Evolutionary conservation across 2,329 filamentous ascomycete genomes (phyloP).

Genomic region (Aspergillus vadensis): DNA sequence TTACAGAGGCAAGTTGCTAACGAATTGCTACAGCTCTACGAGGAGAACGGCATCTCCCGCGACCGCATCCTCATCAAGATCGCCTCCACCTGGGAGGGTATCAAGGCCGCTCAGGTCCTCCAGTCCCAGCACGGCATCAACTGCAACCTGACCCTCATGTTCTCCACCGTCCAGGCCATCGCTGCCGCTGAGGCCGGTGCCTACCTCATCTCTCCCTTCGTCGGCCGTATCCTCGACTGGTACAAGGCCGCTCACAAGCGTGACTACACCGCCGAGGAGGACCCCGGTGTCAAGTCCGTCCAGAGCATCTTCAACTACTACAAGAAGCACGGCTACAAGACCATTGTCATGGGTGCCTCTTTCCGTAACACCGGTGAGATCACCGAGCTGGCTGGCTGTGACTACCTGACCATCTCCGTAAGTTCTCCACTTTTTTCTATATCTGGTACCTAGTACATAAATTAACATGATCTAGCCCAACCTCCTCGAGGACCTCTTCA

Average conservation of each 20-base stretch:
- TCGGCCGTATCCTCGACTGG: constrained; percentile 99
- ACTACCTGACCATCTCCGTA: constrained; percentile 97
- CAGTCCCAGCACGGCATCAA: constrained; percentile 96
- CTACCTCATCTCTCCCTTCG: constrained; percentile 98
- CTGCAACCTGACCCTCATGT: constrained; percentile 99
- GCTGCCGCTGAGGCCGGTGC: constrained; percentile 91
- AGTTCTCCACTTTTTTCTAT: constrained; percentile 37
- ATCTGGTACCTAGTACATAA: no score
- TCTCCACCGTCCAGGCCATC: constrained; percentile 92
- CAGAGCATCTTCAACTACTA: constrained; percentile 99
- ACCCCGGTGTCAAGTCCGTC: constrained; percentile 95
- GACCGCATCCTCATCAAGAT: constrained; percentile 98
- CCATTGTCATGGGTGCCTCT: constrained; percentile 98
- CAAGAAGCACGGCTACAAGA: constrained; percentile 99
- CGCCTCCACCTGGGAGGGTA: constrained; percentile 98
- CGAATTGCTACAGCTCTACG: constrained; percentile 78
- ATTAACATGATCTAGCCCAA: constrained; percentile 55
- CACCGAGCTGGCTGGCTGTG: constrained; percentile 95
- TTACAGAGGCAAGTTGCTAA: background rate
- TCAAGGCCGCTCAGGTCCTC: constrained; percentile 96
- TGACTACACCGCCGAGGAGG: constrained; percentile 84
- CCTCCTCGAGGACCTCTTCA: constrained; percentile 90
- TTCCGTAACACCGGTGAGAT: constrained; percentile 97
- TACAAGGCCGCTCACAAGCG: constrained; percentile 96
- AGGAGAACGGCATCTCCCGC: constrained; percentile 86